These are phyloP conservation scores for Ogataea ramenticola DNA, from an alignment of 805 yeast species.

Conservation along the genomic window DNA sequence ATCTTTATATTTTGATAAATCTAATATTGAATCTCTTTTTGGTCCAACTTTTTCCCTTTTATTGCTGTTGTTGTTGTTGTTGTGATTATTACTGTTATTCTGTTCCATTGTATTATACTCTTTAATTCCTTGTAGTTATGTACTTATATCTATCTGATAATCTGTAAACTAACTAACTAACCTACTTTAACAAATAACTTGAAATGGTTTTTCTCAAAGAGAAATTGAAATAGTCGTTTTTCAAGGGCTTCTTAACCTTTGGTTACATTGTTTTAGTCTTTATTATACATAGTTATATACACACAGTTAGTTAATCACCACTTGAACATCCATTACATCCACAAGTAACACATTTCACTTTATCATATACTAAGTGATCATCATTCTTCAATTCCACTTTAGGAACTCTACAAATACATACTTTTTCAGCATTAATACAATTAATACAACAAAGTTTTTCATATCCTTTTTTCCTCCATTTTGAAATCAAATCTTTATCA, in stretches of 20 bases:
- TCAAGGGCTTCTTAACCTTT: too few species aligned
- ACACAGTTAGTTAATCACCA: neutral
- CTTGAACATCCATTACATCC: neutral
- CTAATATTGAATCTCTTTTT: slow-evolving; percentile 83
- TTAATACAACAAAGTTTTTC: slow-evolving; percentile 78
- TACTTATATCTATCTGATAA: too few species aligned
- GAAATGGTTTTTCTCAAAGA: too few species aligned
- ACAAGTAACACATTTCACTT: neutral
- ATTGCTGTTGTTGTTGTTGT: slow-evolving; percentile 2
- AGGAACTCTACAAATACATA: slow-evolving; percentile 87
- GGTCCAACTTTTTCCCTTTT: slow-evolving; percentile 33
- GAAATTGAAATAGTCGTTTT: too few species aligned
- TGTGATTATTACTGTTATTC: neutral
- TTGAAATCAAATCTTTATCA: slow-evolving; percentile 69
- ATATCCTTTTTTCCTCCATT: slow-evolving; percentile 57
- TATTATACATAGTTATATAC: neutral
- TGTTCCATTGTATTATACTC: neutral
- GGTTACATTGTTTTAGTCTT: too few species aligned
- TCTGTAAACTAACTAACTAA: too few species aligned
- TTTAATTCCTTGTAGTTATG: neutral
- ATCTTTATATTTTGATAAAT: slow-evolving; percentile 71
- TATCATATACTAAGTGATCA: too few species aligned
- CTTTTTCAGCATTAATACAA: slow-evolving; percentile 65
- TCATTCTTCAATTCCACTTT: neutral
- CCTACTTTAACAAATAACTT: too few species aligned